These are phyloP conservation scores for Metschnikowia chrysomelidarum DNA, from an alignment of 805 yeast genomes.

Conservation along the genomic window DNA sequence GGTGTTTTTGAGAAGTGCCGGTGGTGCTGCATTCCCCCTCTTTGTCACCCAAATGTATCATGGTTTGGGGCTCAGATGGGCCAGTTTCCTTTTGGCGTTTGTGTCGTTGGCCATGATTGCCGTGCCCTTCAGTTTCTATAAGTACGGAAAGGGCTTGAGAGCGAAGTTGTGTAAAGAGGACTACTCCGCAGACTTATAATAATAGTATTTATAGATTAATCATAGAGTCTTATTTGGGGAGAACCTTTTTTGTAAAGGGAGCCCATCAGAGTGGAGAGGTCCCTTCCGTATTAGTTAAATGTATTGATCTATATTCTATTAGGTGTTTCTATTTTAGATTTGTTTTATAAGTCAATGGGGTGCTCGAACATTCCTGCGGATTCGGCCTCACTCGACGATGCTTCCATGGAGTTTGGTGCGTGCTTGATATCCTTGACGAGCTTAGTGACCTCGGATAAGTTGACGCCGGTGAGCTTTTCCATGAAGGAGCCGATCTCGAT, in stretches of 20 bases:
- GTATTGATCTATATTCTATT: too few relatives aligned
- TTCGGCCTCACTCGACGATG: neutral
- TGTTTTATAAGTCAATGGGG: neutral
- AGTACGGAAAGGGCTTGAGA: slow-evolving; percentile 63
- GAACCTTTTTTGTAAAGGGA: neutral
- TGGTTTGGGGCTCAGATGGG: slow-evolving; percentile 75
- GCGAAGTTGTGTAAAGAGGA: slow-evolving; percentile 65
- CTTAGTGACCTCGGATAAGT: slow-evolving; percentile 49
- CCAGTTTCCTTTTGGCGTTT: slow-evolving; percentile 74
- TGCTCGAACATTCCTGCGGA: slow-evolving; percentile 8
- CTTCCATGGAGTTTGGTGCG: slow-evolving; percentile 32
- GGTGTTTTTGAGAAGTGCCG: slow-evolving; percentile 75
- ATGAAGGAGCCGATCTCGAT: slow-evolving; percentile 78
- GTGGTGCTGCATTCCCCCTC: slow-evolving; percentile 85
- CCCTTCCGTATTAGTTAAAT: too few relatives aligned
- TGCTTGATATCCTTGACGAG: slow-evolving; percentile 51
- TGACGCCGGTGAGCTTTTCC: slow-evolving; percentile 50
- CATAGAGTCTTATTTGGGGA: neutral
- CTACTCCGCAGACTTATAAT: slow-evolving; percentile 31
- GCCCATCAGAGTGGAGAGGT: too few relatives aligned
- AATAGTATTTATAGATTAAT: neutral
- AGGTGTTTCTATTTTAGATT: too few relatives aligned
- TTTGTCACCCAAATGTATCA: slow-evolving; percentile 81
- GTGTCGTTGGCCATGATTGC: slow-evolving; percentile 73
- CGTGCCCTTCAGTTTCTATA: slow-evolving; percentile 70